Evolutionary conservation across 2,329 filamentous ascomycete species (phyloP).

Genomic region (Metarhizium album): DNA sequence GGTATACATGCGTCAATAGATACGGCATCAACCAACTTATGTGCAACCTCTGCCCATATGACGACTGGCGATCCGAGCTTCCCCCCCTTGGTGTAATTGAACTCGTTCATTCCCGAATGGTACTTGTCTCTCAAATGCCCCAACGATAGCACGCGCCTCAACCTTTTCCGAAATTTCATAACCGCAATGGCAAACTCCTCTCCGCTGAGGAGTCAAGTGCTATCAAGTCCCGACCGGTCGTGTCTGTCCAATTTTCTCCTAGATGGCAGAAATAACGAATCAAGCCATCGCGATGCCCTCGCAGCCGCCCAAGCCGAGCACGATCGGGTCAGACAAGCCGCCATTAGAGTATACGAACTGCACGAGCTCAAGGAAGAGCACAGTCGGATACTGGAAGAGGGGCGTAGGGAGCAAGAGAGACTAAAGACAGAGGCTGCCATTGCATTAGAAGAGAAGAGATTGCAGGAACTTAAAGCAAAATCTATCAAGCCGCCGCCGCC

Average conservation of each 20-base stretch:
- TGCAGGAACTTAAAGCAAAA: slow-evolving; percentile 36
- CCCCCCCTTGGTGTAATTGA: neutral
- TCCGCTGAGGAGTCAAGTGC: slow-evolving; percentile 27
- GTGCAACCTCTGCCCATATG: neutral
- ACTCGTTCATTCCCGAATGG: neutral
- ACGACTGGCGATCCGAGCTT: neutral
- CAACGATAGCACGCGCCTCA: neutral
- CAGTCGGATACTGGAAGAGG: slow-evolving; percentile 30
- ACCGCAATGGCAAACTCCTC: slow-evolving; percentile 33
- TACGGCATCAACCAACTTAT: no score
- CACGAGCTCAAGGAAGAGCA: slow-evolving; percentile 36
- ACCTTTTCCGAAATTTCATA: neutral
- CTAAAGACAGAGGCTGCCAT: slow-evolving; percentile 33
- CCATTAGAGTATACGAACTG: slow-evolving; percentile 36
- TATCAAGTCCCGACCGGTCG: slow-evolving; percentile 30
- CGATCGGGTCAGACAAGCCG: slow-evolving; percentile 47
- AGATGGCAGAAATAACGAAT: slow-evolving; percentile 50
- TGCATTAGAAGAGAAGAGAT: slow-evolving; percentile 34
- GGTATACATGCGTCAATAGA: no score
- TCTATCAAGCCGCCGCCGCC: slow-evolving; percentile 32
- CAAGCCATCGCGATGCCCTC: slow-evolving; percentile 54
- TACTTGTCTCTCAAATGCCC: neutral
- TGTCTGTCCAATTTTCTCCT: slow-evolving; percentile 51
- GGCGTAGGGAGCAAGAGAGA: slow-evolving; percentile 35
- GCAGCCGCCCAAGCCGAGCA: slow-evolving; percentile 56